A percentile compares a stretch with the other conserved stretches of the same genome.
Conservation (phyloP, 129 eudicot genomes). For the Flaveria robusta region DNA sequence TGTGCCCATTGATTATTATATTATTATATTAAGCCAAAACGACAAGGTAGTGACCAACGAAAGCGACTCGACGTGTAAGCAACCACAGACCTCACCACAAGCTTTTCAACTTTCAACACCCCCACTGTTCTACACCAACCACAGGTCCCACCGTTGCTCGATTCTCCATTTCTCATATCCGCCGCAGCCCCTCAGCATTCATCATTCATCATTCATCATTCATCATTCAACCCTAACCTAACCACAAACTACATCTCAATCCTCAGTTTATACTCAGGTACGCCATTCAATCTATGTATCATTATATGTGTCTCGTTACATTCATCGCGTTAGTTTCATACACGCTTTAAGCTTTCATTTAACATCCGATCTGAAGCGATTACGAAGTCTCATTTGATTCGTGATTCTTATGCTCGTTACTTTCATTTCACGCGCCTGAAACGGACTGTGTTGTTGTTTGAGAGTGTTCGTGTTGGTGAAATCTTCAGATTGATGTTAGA, state of each 20-base stretch:
- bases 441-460: not conserved
- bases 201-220: not conserved
- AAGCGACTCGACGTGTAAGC: not conserved
- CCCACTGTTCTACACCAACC: too few relatives aligned
- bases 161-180: constrained; percentile 27
- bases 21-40: not conserved
- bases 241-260: not conserved
- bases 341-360: too few relatives aligned
- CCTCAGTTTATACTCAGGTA: constrained; percentile 15
- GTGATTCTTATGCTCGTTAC: not conserved
- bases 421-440: not conserved
- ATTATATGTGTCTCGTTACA: not conserved
- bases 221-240: constrained; percentile 21
- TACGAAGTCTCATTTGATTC: not conserved
- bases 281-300: constrained; percentile 1
- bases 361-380: constrained; percentile 22
- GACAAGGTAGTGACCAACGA: not conserved
- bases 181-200: constrained; percentile 15
- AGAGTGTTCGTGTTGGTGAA: not conserved
- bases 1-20: not conserved
- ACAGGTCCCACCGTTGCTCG: constrained; percentile 11
- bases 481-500: not conserved
- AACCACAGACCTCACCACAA: not conserved
- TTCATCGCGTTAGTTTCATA: not conserved
- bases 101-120: not conserved